phyloP scores from a whole-genome alignment of 108 stramenopile species.

The Schizochytrium sp. region DNA sequence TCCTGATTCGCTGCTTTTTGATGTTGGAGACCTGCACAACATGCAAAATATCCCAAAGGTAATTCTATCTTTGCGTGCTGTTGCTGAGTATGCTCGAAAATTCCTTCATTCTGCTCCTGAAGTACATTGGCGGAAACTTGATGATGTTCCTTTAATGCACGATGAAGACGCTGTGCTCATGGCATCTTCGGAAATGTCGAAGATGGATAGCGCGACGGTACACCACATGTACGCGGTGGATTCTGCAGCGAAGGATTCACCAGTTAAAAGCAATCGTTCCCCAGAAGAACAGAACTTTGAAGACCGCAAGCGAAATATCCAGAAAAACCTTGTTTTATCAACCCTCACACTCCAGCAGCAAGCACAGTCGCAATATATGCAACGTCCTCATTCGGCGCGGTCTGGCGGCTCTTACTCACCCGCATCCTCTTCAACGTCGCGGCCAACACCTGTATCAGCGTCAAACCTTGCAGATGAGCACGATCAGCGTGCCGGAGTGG shows the following conservation, averaged over 20 bases:
- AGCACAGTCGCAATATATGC: background rate
- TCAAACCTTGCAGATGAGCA: background rate
- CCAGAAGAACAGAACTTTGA: background rate
- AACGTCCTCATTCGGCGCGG: background rate
- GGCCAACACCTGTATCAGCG: too few relatives aligned
- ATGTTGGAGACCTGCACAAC: conserved; percentile 38
- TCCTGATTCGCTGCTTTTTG: conserved; percentile 38
- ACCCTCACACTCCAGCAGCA: background rate
- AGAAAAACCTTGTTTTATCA: conserved; percentile 8
- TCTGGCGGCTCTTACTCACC: too few relatives aligned
- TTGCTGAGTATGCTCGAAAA: conserved; percentile 32
- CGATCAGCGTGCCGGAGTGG: background rate
- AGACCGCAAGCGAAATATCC: conserved; percentile 35
- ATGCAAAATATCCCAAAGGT: conserved; percentile 60
- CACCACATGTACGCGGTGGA: conserved; percentile 50
- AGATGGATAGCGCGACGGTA: conserved; percentile 9
- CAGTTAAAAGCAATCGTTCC: background rate
- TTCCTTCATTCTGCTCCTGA: background rate
- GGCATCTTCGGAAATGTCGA: conserved; percentile 43
- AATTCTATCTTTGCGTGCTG: conserved; percentile 38
- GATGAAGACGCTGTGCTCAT: conserved; percentile 55
- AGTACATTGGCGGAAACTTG: conserved; percentile 30
- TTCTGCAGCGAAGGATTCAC: background rate
- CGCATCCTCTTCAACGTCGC: too few relatives aligned
- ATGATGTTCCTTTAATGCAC: background rate